These are phyloP conservation scores for Orbilia oligospora DNA, from an alignment of 2,329 filamentous ascomycete species.

Conservation along the genomic window DNA sequence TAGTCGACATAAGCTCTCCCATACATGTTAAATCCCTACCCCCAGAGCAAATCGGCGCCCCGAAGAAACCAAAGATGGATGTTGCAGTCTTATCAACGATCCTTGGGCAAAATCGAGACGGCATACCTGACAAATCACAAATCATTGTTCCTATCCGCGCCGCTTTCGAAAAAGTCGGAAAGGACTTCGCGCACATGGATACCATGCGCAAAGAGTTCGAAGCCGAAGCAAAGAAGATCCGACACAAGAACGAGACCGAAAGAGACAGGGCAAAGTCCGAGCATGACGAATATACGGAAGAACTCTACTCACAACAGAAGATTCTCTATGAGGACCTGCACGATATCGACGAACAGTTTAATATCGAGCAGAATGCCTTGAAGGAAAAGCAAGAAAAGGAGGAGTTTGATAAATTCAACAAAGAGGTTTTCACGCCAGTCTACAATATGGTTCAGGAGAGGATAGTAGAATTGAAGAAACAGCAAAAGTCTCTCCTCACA, in stretches of 20 bases:
- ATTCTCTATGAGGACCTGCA: conserved; percentile 65
- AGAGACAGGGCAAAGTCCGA: conserved; percentile 62
- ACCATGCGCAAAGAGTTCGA: conserved; percentile 61
- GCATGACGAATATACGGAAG: conserved; percentile 63
- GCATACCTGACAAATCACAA: conserved; percentile 45
- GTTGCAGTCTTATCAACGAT: conserved; percentile 43
- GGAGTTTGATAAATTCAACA: conserved; percentile 64
- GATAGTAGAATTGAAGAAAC: conserved; percentile 63
- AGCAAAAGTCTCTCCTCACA: conserved; percentile 62
- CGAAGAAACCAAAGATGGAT: conserved; percentile 42
- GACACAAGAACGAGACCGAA: conserved; percentile 62
- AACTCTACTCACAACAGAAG: conserved; percentile 63
- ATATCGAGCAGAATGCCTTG: conserved; percentile 62
- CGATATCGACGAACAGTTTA: conserved; percentile 64
- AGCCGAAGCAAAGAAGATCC: conserved; percentile 62
- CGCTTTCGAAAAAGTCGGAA: conserved; percentile 60
- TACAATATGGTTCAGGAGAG: conserved; percentile 64
- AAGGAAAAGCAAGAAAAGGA: conserved; percentile 64
- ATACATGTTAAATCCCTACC: conserved; percentile 42
- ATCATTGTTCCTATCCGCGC: conserved; percentile 40
- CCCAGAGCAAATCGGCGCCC: conserved; percentile 32
- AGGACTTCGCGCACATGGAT: conserved; percentile 64
- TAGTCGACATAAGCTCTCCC: conserved; percentile 44
- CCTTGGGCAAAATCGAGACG: conserved; percentile 45
- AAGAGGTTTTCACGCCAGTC: conserved; percentile 63